Evolutionary conservation across 2,329 filamentous ascomycete species (phyloP).

Genomic region (Aplosporella prunicola): DNA sequence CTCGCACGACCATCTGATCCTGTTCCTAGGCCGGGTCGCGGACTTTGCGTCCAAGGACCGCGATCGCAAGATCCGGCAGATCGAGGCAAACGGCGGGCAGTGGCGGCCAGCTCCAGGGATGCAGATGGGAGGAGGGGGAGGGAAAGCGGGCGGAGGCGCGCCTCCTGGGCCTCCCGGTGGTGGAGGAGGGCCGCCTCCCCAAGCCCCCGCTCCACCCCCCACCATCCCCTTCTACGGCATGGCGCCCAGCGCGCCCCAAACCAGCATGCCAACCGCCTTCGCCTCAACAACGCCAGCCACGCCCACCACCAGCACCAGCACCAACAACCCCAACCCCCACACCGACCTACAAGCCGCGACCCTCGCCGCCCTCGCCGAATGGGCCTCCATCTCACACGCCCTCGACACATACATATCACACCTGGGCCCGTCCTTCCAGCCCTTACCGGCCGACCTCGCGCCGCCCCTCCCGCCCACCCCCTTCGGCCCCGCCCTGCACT

Average conservation of each 20-base stretch:
- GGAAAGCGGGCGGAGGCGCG: slow-evolving; percentile 28
- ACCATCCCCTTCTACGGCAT: slow-evolving; percentile 40
- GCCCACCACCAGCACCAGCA: slow-evolving; percentile 32
- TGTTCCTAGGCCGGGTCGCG: slow-evolving; percentile 70
- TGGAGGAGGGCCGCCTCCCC: slow-evolving; percentile 6
- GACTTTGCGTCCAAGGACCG: slow-evolving; percentile 72
- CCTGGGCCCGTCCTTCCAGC: slow-evolving; percentile 67
- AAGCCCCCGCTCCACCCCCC: slow-evolving; percentile 1
- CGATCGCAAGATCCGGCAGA: slow-evolving; percentile 62
- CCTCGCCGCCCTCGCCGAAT: slow-evolving; percentile 64
- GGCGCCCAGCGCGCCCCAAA: slow-evolving; percentile 33
- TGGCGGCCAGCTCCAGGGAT: slow-evolving; percentile 47
- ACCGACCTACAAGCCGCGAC: slow-evolving; percentile 55
- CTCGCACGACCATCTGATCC: slow-evolving; percentile 76
- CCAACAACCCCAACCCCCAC: slow-evolving; percentile 14
- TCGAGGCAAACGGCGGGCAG: slow-evolving; percentile 49
- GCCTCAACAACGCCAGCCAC: slow-evolving; percentile 17
- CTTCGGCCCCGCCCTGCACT: slow-evolving; percentile 73
- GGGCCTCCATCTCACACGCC: slow-evolving; percentile 63
- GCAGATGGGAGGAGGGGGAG: no score
- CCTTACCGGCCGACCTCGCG: slow-evolving; percentile 59
- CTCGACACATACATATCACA: slow-evolving; percentile 58
- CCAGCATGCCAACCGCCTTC: slow-evolving; percentile 36
- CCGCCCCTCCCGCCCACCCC: slow-evolving; percentile 56
- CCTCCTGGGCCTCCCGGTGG: slow-evolving; percentile 20